Base-by-base conservation (phyloP, 371 early-diverging fungal species). In the Apophysomyces elegans region DNA sequence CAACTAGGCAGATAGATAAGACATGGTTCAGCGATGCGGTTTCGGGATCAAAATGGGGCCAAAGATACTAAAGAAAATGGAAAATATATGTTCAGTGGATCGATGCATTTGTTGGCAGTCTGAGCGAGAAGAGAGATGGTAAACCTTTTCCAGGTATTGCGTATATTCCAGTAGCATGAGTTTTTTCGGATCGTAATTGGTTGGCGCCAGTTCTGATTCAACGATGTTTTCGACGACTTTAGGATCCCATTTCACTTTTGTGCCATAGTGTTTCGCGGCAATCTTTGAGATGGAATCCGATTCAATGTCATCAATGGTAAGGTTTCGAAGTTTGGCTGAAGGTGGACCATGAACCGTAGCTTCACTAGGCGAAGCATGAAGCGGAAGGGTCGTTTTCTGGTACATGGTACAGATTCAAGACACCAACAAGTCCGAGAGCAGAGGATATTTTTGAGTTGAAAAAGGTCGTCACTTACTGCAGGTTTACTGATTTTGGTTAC, bases 121-220 rank as follows among this genome's bases (percentile, higher is more conserved):
- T 21, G 9, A 21, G 7, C 47, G 21, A 3, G 54, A 50, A 18
- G 21, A 50, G 8, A 3, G 32, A 46, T 56, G 16, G 7, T 58
- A 39, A 76, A 89, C 90, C 84, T 89, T 88, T 82, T 95, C 96
- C 43, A 95, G 73, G 62, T 93, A 95, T 61, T 93, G 93, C 41
- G 75, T 82, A 57, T 86, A 84, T 69, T 95, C 96, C 37, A 95
- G 74, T 5, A 88, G 65, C 68, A 87, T 83, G 44, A 94, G 47
- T 36, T 85, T 88, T 8, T 79, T 68, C 12, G 84, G 64, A 43
- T 83, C 71, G 58, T 80, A 91, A n/a, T 74, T 63, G 32, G 73
- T 73, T 46, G 78, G 76, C 21, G 71, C 79, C 7, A 95, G 78
- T 65, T 91, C 86, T 5, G 78, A 75, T 9, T 69, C 61, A 70